Evolutionary conservation across 257 asterid species (phyloP), one percentile per base, ranked within the genome.

Genomic region (Scutellaria barbata): DNA sequence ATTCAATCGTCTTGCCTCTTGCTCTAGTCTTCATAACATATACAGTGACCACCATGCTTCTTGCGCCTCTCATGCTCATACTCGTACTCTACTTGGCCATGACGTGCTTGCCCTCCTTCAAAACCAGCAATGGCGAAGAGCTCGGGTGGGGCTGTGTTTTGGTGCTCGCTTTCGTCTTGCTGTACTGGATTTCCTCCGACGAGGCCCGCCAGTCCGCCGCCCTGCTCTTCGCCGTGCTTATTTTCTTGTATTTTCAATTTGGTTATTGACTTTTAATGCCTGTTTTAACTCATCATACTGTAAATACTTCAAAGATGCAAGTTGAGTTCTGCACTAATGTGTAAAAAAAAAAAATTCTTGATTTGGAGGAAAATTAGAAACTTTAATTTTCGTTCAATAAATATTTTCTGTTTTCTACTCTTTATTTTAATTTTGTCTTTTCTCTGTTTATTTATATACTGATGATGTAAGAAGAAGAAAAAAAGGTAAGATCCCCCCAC

Each of bases 21-120:
- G 68, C 77, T 1, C 35, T 84, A 1, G 30, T 81, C 11, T 79
- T 89, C 53, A 74, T 74, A 14, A 74, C 73, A 3, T 87, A 85
- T 52, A 76, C 80, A 0, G 79, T 87, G 8, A 62, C 80, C 0
- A 90, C 87, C n/a, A 71, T 82, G 84, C 87, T 86, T 71, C 79
- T 90, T 20, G 95, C 86, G 25, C 96, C 92, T 11, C 90, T 87
- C 30, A 45, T 84, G 41, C 74, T 87, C 58, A 84, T 86, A 7
- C n/a, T 79, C 35, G 48, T 82, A 47, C 64, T 79, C 48, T 84
- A 77, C 45, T 7, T 86, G 2, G 80, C 75, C 25, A 48, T 78
- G 20, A 65, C 61, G 11, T 78, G 58, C 60, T 13, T 75, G 63
- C 78, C 81, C 18, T 61, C 76, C 17, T 30, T 77, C 5, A 76